Conservation (phyloP, 2,329 filamentous ascomycete genomes). For the Apiospora hydei region DNA sequence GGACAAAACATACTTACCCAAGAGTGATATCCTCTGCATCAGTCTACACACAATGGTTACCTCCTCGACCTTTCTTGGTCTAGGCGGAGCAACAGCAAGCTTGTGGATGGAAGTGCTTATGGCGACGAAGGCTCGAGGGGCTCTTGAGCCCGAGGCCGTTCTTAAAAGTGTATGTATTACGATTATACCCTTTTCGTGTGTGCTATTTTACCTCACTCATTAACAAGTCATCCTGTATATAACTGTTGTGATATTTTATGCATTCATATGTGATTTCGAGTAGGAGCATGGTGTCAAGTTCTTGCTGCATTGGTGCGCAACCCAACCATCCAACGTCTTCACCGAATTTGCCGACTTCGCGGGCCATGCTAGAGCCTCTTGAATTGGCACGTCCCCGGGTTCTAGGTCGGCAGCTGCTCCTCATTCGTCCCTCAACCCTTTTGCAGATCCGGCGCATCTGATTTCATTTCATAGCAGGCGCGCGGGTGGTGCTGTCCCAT, state of each 20-base stretch:
- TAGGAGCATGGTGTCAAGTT: neutral
- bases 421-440: neutral
- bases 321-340: neutral
- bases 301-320: neutral
- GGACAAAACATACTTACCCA: neutral
- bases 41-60: neutral
- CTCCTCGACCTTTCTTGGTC: neutral
- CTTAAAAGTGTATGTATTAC: constrained; percentile 7
- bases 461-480: no score
- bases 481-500: no score
- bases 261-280: neutral
- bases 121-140: neutral
- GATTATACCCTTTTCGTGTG: constrained; percentile 15
- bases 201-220: neutral
- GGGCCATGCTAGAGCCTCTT: neutral
- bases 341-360: neutral
- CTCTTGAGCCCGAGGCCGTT: neutral
- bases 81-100: neutral
- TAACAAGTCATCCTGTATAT: neutral
- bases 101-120: neutral
- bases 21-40: neutral
- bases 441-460: neutral
- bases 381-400: no score
- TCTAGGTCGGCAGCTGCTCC: neutral
- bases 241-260: neutral